Evolutionary conservation across 192 early-diverging fungal species (phyloP).

Genomic region (Bifiguratus adelaidae): DNA sequence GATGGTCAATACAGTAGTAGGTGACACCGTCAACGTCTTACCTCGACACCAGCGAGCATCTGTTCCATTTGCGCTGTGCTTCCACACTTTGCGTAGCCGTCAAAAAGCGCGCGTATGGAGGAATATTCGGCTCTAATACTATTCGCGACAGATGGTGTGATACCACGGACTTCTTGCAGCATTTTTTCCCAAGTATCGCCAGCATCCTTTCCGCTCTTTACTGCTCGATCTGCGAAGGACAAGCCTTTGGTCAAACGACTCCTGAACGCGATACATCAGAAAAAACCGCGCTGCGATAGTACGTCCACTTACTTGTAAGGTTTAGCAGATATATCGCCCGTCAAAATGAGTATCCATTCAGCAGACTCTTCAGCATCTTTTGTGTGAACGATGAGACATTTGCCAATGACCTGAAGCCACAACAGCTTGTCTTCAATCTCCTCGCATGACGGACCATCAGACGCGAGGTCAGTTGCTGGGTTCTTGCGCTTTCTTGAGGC

Average conservation of each 20-base stretch:
- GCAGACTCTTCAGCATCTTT: constrained; percentile 22
- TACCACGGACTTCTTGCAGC: constrained; percentile 30
- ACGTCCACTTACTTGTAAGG: constrained; percentile 21
- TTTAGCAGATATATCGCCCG: constrained; percentile 18
- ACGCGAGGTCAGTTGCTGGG: neutral
- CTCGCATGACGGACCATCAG: neutral
- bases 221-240: constrained; percentile 10
- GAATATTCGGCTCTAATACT: constrained; percentile 24
- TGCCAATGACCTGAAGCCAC: constrained; percentile 18
- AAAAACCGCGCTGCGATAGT: neutral
- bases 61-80: constrained; percentile 7
- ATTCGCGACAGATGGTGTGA: constrained; percentile 21
- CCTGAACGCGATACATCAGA: neutral
- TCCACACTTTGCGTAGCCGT: constrained; percentile 11
- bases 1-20: too few relatives aligned
- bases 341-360: constrained; percentile 13
- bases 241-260: constrained; percentile 6
- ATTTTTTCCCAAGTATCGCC: constrained; percentile 24
- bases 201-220: constrained; percentile 14
- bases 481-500: neutral
- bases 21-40: constrained; percentile 5
- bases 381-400: constrained; percentile 20
- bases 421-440: constrained; percentile 17
- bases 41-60: constrained; percentile 24
- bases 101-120: constrained; percentile 18